Evolutionary conservation across 257 asterid species (phyloP), one percentile per base, ranked within the genome.

Genomic region (Primulina tabacum): DNA sequence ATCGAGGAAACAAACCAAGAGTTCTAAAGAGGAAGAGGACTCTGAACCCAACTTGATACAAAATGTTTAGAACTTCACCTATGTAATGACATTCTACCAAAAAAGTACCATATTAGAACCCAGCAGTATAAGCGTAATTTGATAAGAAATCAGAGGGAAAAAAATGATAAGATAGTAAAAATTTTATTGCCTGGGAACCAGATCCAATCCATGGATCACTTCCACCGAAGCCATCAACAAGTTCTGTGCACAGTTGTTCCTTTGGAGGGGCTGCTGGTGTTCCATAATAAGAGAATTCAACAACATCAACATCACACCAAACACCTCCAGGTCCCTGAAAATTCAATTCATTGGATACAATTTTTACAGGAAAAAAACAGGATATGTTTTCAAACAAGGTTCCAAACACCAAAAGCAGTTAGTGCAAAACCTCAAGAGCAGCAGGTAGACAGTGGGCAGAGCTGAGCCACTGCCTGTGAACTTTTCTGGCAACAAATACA

Each of bases 271-370:
- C 88, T 72, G 93, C 92, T 7, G 99, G 96, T 12, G 87, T 93
- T 61, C 99, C 97, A 78, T 74, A 91, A 82, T 94, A 94, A 73
- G 93, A 79, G 75, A 94, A 94, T 74, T 94, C 99, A 57, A 94
- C 97, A 62, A 94, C 99, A 79, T 94, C 99, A 64, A 94, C 95
- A 74, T 88, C 99, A 75, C 99, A 94, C 97, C 99, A 94, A 73
- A 94, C 85, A 62, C 97, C 97, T 67, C 99, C 99, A 62, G 99
- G 99, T 64, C 97, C 99, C 97, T 94, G 80, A 65, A 79, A 67
- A 80, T 74, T 67, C 64, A 33, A 74, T 60, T 40, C 32, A 62
- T 8, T 3, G 18, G 20, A 14, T 21, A 57, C 24, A 29, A 32
- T 35, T 26, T 63, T 47, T 37, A 26, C 29, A 53, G 43, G 12